phyloP scores from a whole-genome alignment of 106 monocot genomes.

The Platanthera guangdongensis region DNA sequence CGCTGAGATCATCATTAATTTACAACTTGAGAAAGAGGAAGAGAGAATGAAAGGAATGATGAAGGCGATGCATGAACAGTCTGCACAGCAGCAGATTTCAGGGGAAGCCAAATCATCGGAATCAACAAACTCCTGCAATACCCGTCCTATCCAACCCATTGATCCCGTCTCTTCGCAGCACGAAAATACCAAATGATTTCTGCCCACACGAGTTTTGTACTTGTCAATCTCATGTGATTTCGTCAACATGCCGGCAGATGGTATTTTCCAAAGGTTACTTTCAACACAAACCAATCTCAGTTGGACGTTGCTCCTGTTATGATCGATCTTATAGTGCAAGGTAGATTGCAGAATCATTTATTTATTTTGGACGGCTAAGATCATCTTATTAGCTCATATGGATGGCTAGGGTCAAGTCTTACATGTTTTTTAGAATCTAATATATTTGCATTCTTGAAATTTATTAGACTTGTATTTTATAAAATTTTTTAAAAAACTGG shows the following conservation, averaged over 20 bases:
- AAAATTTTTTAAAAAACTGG: no score
- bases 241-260: background rate
- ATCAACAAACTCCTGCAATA: background rate
- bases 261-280: no score
- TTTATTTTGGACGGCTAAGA: no score
- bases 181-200: constrained; percentile 14
- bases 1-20: constrained; percentile 64
- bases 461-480: no score
- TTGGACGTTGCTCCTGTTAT: no score
- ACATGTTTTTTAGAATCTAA: no score
- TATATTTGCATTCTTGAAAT: no score
- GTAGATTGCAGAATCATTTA: no score
- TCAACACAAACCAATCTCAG: no score
- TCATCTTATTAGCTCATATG: no score
- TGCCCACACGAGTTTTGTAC: background rate
- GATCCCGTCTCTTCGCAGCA: constrained; percentile 7
- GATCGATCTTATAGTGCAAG: no score
- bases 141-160: background rate
- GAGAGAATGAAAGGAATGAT: constrained; percentile 67
- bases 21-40: constrained; percentile 91
- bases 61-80: constrained; percentile 50
- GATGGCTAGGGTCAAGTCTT: no score
- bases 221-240: background rate
- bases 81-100: constrained; percentile 24
- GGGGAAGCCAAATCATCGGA: constrained; percentile 16